Base-by-base conservation (phyloP, 805 yeast genomes). In the Middelhovenomyces tepae region DNA sequence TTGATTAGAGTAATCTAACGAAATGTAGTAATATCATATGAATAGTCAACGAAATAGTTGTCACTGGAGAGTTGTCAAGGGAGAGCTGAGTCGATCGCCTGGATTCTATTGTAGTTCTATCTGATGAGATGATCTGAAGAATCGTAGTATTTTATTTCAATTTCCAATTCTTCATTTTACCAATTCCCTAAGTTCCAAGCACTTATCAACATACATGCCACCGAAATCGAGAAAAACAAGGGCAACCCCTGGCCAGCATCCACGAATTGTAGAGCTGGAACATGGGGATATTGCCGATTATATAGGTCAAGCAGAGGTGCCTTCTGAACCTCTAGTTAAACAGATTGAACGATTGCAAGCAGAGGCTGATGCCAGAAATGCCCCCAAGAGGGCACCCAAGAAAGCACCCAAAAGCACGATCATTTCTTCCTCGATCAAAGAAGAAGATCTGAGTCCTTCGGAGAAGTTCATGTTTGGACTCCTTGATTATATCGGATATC, bases 401-500 rank as follows among this genome's bases (percentile, higher is more conserved):
- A n/a, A 14, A 29, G 17, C 9, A 36, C 37, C 16, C 31, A 19
- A 26, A 30, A 16, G 24, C 26, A 14, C 38, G 17, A 28, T 3
- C 20, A 20, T 8, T 22, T 22, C 9, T 19, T 32, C 8, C 28
- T 28, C 17, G 34, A 37, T 10, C 1, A 22, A 28, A 6, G 36
- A 33, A 8, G 51, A 43, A n/a, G 29, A 26, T 9, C 17, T 26
- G 11, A 26, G 8, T 13, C 20, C 29, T 5, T 10, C 17, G 5
- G 29, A 20, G 5, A 43, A 44, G 30, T 39, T 43, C 39, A 43
- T 51, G 43, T 49, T 54, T 35, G 28, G 33, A 16, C 16, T 43
- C 4, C 45, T 55, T 16, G 59, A 54, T 36, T 45, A 48, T 31
- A 34, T 49, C 16, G 39, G 42, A 42, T 47, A 48, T 24, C 21